phyloP scores from a whole-genome alignment of 176 grass and related monocot species.

The Saccharum spontaneum region DNA sequence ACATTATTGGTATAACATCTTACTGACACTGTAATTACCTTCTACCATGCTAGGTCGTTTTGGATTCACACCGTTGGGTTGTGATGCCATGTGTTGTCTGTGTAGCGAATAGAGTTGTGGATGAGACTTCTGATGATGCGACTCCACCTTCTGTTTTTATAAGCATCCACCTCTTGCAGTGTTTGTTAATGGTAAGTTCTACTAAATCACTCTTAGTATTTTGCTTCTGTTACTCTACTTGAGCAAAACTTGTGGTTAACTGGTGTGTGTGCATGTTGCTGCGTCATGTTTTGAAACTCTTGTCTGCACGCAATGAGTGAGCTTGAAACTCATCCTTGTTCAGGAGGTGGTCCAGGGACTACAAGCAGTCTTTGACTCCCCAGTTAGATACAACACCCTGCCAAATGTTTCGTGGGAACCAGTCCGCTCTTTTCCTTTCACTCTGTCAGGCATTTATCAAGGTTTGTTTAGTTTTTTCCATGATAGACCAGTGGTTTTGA shows the following conservation, averaged over 20 bases:
- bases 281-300: too few species aligned
- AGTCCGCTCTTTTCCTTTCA: too few species aligned
- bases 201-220: background rate
- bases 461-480: too few species aligned
- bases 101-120: constrained; percentile 64
- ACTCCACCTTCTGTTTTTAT: constrained; percentile 89
- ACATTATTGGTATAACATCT: background rate
- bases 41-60: constrained; percentile 55
- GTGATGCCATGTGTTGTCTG: constrained; percentile 93
- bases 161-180: constrained; percentile 91
- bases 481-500: background rate
- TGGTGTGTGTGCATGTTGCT: too few species aligned
- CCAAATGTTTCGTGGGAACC: too few species aligned
- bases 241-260: background rate
- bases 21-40: background rate
- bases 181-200: constrained; percentile 88
- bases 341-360: too few species aligned
- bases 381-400: too few species aligned
- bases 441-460: too few species aligned
- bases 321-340: too few species aligned
- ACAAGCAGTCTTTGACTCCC: too few species aligned
- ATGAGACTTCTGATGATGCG: constrained; percentile 71
- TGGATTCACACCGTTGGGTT: constrained; percentile 98
- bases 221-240: constrained; percentile 1
- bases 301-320: too few species aligned